Evolutionary conservation across 306 rosid genomes (phyloP), one percentile per base, ranked within the genome.

Genomic region (Biancaea sappan): DNA sequence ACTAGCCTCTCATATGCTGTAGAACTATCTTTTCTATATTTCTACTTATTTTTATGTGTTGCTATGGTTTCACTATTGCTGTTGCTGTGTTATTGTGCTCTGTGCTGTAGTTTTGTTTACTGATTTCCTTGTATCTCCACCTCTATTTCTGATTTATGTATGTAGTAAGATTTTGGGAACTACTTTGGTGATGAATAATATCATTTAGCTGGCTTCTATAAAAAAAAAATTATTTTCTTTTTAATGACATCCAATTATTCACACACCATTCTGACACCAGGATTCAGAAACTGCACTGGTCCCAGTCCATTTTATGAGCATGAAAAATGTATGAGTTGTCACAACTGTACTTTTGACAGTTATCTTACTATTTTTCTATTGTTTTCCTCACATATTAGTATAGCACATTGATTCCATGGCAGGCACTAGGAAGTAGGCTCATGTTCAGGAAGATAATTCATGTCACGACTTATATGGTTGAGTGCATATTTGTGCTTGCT

Each of bases 401-500:
- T n/a, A 26, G 41, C 15, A 12, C 41, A 24, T 35, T 44, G 31
- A 19, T 11, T 41, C 22, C 32, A 18, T 54, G 43, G 28, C 19
- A 56, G 46, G 31, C 7, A 25, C 52, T 19, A n/a, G n/a, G n/a
- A n/a, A 54, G 40, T 54, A 44, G 46, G 24, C 2, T n/a, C 31
- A 13, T 51, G 41, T 63, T 75, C 37, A 40, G 34, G 59, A 53
- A 18, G 48, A 60, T 50, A 18, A 37, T 37, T 59, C 37, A 24
- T 19, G 31, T 43, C 54, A 5, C 6, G 54, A 54, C 32, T 32
- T 5, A 15, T 68, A 19, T 44, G 47, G 29, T 31, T 62, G 50
- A 61, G 21, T 62, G 57, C 60, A 62, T 48, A 8, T 35, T n/a
- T 52, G 40, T 71, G 59, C 66, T 71, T 52, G 31, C 25, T 34